These are phyloP conservation scores for Alternaria dauci DNA, from an alignment of 2,329 filamentous ascomycete genomes.

Conservation along the genomic window DNA sequence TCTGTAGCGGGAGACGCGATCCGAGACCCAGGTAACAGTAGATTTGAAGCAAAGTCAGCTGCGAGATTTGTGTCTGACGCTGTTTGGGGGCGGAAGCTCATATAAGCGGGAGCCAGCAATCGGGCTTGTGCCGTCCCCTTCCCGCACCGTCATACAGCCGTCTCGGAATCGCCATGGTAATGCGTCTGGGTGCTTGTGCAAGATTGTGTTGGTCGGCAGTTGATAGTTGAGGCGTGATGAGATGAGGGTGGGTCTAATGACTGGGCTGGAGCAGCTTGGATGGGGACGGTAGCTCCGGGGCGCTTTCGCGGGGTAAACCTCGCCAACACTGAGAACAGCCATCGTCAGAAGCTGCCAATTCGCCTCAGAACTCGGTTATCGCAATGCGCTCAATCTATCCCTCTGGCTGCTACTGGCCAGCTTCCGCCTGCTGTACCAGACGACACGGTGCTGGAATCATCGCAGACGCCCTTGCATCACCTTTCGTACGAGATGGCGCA, in stretches of 20 bases:
- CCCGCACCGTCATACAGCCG: neutral
- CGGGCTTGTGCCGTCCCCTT: constrained; percentile 4
- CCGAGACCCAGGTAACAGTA: constrained; percentile 17
- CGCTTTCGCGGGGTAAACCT: constrained; percentile 17
- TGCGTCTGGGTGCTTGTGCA: constrained; percentile 11
- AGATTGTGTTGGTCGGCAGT: constrained; percentile 27
- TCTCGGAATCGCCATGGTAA: constrained; percentile 13
- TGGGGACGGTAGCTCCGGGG: constrained; percentile 18
- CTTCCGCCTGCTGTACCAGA: neutral
- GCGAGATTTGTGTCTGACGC: constrained; percentile 12
- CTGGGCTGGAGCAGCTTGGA: constrained; percentile 14
- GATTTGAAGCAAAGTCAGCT: constrained; percentile 6
- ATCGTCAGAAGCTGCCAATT: constrained; percentile 8
- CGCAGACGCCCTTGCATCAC: constrained; percentile 8
- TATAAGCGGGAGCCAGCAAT: constrained; percentile 14
- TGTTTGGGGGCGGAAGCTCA: constrained; percentile 13
- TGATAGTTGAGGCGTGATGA: constrained; percentile 19
- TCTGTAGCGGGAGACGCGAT: constrained; percentile 11
- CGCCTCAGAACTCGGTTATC: constrained; percentile 12
- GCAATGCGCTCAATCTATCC: constrained; percentile 8
- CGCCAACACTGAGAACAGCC: constrained; percentile 10
- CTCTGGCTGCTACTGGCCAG: neutral
- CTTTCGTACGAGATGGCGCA: neutral
- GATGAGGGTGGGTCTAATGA: constrained; percentile 23
- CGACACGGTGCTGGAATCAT: neutral